A percentile compares a stretch with the other conserved stretches of the same genome.
Conservation (phyloP, 129 eudicot species). For the Chrysanthemum makinoi region DNA sequence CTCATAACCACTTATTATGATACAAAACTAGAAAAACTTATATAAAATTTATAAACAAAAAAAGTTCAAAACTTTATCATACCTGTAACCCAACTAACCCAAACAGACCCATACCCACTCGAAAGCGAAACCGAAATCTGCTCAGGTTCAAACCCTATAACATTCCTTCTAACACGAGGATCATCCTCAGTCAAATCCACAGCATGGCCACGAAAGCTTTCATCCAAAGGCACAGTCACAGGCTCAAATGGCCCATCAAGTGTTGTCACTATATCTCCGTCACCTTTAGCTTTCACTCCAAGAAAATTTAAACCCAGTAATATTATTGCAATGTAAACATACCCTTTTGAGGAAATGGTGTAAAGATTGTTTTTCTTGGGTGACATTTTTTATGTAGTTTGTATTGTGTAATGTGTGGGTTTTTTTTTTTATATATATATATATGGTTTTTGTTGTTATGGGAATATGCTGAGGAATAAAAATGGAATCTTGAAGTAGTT, state of each 20-base stretch:
- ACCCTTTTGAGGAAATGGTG: neutral
- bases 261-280: slow-evolving; percentile 56
- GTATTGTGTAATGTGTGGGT: neutral
- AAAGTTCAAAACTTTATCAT: neutral
- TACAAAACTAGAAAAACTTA: too few relatives aligned
- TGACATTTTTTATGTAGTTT: slow-evolving; percentile 18
- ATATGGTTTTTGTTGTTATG: neutral
- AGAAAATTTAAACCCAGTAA: slow-evolving; percentile 21
- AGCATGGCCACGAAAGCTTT: slow-evolving; percentile 76
- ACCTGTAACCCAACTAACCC: slow-evolving; percentile 98
- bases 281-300: slow-evolving; percentile 4
- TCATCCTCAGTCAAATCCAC: slow-evolving; percentile 77
- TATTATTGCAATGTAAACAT: slow-evolving; percentile 15
- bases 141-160: slow-evolving; percentile 69
- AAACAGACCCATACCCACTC: slow-evolving; percentile 60
- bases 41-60: neutral
- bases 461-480: slow-evolving; percentile 33
- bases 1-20: slow-evolving; percentile 33
- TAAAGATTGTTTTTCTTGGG: neutral
- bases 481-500: slow-evolving; percentile 15
- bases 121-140: slow-evolving; percentile 85
- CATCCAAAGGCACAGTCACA: slow-evolving; percentile 68
- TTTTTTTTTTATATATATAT: neutral
- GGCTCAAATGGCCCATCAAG: slow-evolving; percentile 88
- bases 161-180: slow-evolving; percentile 59